These are phyloP conservation scores for Scedosporium apiospermum DNA, from an alignment of 2,329 filamentous ascomycete species.

Conservation along the genomic window DNA sequence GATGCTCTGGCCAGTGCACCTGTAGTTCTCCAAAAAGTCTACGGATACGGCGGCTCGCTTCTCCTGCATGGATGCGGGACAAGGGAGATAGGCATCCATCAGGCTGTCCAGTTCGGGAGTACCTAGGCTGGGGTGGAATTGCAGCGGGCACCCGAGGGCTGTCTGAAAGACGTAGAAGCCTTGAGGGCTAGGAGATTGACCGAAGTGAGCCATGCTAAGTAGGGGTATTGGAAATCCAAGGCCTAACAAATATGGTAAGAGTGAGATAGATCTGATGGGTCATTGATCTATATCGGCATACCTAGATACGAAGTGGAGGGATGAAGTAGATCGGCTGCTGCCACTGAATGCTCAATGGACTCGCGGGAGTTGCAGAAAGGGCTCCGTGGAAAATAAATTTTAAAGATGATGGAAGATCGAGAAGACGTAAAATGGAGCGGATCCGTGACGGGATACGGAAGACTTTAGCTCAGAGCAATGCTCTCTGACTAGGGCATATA, in stretches of 20 bases:
- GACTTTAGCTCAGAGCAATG: too few relatives aligned
- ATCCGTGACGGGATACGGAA: too few relatives aligned
- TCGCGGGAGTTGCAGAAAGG: too few relatives aligned
- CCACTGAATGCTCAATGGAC: too few relatives aligned
- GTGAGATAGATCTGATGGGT: too few relatives aligned
- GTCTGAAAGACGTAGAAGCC: slow-evolving; percentile 54
- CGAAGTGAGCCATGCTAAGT: not conserved
- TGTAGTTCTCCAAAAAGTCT: slow-evolving; percentile 47
- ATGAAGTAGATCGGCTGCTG: too few relatives aligned
- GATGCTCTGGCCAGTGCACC: slow-evolving; percentile 45
- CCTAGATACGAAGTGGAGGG: too few relatives aligned
- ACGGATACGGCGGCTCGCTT: slow-evolving; percentile 49
- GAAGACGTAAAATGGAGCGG: too few relatives aligned
- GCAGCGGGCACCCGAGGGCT: slow-evolving; percentile 42
- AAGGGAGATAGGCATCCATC: slow-evolving; percentile 48
- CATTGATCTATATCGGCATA: too few relatives aligned
- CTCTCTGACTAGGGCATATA: too few relatives aligned
- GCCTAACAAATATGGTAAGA: not conserved
- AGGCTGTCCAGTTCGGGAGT: slow-evolving; percentile 50
- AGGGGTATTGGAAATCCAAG: not conserved
- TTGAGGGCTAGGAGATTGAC: slow-evolving; percentile 5
- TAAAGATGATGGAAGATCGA: too few relatives aligned
- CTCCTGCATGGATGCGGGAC: slow-evolving; percentile 42
- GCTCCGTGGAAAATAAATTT: too few relatives aligned
- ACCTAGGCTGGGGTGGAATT: slow-evolving; percentile 60